Percentiles rank a stretch among this genome's conserved stretches.
Evolutionary conservation across 1,284 basidiomycete species (phyloP).

Genomic region (Stygiomarasmius scandens): DNA sequence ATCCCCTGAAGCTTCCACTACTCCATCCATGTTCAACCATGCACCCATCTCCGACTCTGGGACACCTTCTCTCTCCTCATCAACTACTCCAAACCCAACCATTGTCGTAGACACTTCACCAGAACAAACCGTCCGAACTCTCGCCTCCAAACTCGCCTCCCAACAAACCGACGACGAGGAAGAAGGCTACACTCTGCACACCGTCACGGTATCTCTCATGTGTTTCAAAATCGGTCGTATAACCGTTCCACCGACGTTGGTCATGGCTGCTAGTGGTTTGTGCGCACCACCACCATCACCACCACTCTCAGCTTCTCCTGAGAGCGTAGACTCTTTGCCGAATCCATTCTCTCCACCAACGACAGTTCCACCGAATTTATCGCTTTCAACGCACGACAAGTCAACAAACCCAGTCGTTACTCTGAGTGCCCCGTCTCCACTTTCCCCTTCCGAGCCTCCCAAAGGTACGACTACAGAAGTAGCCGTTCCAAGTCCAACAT

Average conservation of each 20-base stretch:
- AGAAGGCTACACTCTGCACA: slow-evolving; percentile 69
- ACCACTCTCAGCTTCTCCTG: slow-evolving; percentile 40
- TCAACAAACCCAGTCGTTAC: neutral
- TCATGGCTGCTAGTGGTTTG: slow-evolving; percentile 58
- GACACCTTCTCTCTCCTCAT: neutral
- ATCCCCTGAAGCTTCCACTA: neutral
- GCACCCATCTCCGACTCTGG: neutral
- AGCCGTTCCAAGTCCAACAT: neutral
- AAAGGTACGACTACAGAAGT: neutral
- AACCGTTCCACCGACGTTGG: slow-evolving; percentile 71
- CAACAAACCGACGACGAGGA: slow-evolving; percentile 38
- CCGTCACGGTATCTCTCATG: slow-evolving; percentile 65
- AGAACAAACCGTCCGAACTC: slow-evolving; percentile 30
- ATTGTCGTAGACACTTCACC: slow-evolving; percentile 1
- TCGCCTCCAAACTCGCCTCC: slow-evolving; percentile 17
- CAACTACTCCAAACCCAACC: neutral
- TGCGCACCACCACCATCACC: slow-evolving; percentile 38
- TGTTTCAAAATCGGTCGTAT: slow-evolving; percentile 79
- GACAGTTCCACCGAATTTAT: too few species aligned
- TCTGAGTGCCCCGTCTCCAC: neutral
- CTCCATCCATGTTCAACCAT: neutral
- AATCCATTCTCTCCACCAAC: neutral
- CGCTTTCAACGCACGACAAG: neutral
- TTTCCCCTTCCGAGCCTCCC: neutral
- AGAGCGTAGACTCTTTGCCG: neutral